phyloP scores from a whole-genome alignment of 805 yeast genomes.

The Kregervanrija pseudodelftensis region DNA sequence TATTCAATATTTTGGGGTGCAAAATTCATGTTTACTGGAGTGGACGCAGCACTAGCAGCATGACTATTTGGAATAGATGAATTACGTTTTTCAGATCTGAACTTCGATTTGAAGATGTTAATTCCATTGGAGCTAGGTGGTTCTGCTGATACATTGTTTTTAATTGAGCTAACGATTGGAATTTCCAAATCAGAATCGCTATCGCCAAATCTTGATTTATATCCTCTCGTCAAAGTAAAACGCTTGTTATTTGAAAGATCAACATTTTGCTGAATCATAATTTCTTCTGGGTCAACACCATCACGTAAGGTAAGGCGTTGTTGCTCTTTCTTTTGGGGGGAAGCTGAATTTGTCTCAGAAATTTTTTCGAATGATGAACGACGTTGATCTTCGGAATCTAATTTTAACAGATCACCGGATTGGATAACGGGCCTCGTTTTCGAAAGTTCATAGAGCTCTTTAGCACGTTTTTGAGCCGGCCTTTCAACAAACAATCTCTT shows the following conservation, averaged over 20 bases:
- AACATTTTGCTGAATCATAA: conserved; percentile 28
- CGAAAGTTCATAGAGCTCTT: conserved; percentile 48
- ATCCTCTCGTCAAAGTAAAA: conserved; percentile 12
- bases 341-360: conserved; percentile 1
- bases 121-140: too few species aligned
- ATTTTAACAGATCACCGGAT: conserved; percentile 5
- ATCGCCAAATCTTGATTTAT: conserved; percentile 53
- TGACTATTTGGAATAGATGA: too few species aligned
- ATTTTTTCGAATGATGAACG: conserved; percentile 54
- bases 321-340: conserved; percentile 27
- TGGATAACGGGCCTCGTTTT: conserved; percentile 17
- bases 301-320: conserved; percentile 21
- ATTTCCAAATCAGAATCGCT: conserved; percentile 53
- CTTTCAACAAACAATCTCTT: conserved; percentile 9
- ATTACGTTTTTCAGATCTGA: too few species aligned
- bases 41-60: too few species aligned
- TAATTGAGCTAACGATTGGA: conserved; percentile 7
- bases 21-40: too few species aligned
- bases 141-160: too few species aligned
- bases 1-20: too few species aligned
- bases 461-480: conserved; percentile 35
- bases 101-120: too few species aligned
- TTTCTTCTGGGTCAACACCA: conserved; percentile 7
- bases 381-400: conserved; percentile 14
- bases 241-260: conserved; percentile 7